Evolutionary conservation across 1,284 basidiomycete species (phyloP), one percentile per base, ranked within the genome.

Genomic region (Schizophyllum commune): DNA sequence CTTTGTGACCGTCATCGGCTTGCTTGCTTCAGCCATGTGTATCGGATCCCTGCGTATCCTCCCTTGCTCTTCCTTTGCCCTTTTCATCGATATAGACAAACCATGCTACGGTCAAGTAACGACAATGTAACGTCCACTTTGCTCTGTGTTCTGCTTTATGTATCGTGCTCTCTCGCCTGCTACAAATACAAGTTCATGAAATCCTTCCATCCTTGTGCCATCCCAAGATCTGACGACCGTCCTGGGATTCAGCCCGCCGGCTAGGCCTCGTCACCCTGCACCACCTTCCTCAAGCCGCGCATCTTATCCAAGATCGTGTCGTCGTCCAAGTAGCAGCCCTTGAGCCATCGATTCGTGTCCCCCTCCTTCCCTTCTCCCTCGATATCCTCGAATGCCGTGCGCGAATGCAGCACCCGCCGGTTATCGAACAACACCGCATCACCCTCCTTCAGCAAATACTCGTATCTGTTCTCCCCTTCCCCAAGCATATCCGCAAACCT

Each of bases 361-460:
- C 80, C 82, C 2, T 78, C 74, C 61, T 67, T 69, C 13, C 20
- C 11, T 17, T 20, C 17, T 59, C 69, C 70, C 60, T 65, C 60
- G 15, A 60, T 62, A 5, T 61, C 65, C 21, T 68, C 70, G 72
- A 98, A 99, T 2, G 87, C 88, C 1, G 86, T 91, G 9, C 96
- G 77, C 0, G 92, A 92, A 71, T 99, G 96, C 62, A 98, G 73
- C 2, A 97, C 87, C n/a, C 96, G 79, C 21, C 95, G 79, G 69
- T 98, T 99, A 72, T 98, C 95, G 68, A 99, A 99, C 13, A 96
- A 67, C 34, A 94, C 94, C 19, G 88, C 87, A 66, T 98, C 94
- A 54, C 94, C 94, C 71, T 95, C 92, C 39, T 78, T 71, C 60
- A 98, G 76, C 59, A 82, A 85, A 72, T 92, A 88, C 66, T 85